A percentile compares a stretch with the other conserved stretches of the same genome.
Conservation (phyloP, 306 rosid genomes). For the Morella rubra region DNA sequence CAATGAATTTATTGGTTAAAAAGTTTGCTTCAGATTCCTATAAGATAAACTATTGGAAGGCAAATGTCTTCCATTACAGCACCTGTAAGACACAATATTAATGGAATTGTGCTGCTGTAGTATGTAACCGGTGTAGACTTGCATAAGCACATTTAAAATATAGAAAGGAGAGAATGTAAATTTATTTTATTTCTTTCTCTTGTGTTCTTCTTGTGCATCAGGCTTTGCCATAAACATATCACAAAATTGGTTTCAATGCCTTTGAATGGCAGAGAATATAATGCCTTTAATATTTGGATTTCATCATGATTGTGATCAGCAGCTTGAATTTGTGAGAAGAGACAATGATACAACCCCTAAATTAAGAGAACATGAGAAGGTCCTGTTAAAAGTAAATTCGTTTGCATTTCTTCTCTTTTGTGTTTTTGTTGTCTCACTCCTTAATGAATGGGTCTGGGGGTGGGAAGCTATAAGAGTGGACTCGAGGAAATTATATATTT, state of each 20-base stretch:
- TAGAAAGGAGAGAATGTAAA: no score
- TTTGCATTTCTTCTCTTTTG: background rate
- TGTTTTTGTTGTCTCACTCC: background rate
- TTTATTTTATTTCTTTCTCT: background rate
- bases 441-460: background rate
- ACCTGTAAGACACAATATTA: background rate
- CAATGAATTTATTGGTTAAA: background rate
- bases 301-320: background rate
- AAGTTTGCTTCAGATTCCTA: background rate
- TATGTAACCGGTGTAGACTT: no score
- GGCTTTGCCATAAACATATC: background rate
- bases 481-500: background rate
- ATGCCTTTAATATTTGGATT: background rate
- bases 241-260: background rate
- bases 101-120: background rate
- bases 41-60: background rate
- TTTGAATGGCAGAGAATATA: background rate
- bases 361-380: slow-evolving; percentile 1
- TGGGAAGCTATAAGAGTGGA: background rate
- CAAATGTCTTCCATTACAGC: background rate
- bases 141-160: no score
- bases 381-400: background rate
- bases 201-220: background rate
- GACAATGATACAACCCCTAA: background rate
- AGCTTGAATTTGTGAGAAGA: background rate